Conservation (phyloP, 768 basidiomycete genomes). For the Gyrodon lividus region DNA sequence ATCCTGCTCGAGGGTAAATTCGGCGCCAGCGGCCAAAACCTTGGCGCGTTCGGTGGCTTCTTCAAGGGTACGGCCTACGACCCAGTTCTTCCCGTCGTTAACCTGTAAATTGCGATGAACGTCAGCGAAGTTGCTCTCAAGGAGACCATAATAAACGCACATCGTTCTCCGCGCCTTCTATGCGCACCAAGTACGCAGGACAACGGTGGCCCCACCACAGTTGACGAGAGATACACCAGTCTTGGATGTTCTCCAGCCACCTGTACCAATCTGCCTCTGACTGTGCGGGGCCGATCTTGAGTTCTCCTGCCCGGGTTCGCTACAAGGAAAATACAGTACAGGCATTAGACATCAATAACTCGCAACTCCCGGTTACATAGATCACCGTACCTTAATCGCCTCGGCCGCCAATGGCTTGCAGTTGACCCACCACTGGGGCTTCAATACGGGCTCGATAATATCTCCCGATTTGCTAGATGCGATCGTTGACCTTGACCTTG, state of each 20-base stretch:
- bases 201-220: constrained; percentile 99
- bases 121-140: background rate
- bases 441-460: constrained; percentile 90
- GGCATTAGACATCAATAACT: background rate
- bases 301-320: constrained; percentile 88
- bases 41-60: constrained; percentile 79
- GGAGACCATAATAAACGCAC: constrained; percentile 36
- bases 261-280: constrained; percentile 95
- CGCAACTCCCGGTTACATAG: background rate
- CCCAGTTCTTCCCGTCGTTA: constrained; percentile 82
- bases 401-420: constrained; percentile 90
- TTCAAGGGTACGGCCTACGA: constrained; percentile 76
- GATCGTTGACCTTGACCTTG: constrained; percentile 7
- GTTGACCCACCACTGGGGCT: constrained; percentile 99
- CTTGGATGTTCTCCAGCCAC: constrained; percentile 93
- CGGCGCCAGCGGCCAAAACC: constrained; percentile 59
- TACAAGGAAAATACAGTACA: constrained; percentile 27
- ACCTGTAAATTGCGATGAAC: constrained; percentile 35
- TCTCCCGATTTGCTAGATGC: constrained; percentile 86
- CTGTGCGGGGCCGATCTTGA: constrained; percentile 76
- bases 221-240: constrained; percentile 99
- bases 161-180: constrained; percentile 74
- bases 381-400: constrained; percentile 65
- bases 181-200: constrained; percentile 88
- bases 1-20: constrained; percentile 85